These are phyloP conservation scores for Leucocoprinus sp. DNA, from an alignment of 768 basidiomycete species.

Conservation along the genomic window DNA sequence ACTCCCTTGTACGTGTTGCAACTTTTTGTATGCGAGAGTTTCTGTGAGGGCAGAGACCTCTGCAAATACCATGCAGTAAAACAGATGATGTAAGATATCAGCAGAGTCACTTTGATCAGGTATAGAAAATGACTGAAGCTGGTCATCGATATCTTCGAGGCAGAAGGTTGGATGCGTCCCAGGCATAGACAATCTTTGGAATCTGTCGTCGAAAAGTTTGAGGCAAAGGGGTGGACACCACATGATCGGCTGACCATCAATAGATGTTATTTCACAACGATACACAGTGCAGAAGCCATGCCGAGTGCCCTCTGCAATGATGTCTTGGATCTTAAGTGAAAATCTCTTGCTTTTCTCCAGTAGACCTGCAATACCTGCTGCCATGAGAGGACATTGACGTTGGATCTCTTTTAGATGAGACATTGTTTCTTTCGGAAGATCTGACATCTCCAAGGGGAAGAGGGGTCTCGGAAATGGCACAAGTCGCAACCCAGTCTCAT, in stretches of 20 bases:
- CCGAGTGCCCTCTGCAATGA: slow-evolving; percentile 10
- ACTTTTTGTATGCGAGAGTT: slow-evolving; percentile 18
- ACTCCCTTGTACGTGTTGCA: slow-evolving; percentile 17
- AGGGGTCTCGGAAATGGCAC: slow-evolving; percentile 7
- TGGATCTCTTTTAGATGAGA: slow-evolving; percentile 8
- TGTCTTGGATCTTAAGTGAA: slow-evolving; percentile 10
- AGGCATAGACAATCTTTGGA: slow-evolving; percentile 13
- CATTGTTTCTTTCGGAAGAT: slow-evolving; percentile 10
- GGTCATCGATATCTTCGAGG: slow-evolving; percentile 9
- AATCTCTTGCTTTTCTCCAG: slow-evolving; percentile 10
- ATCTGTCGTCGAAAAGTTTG: slow-evolving; percentile 17
- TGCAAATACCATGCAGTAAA: slow-evolving; percentile 12
- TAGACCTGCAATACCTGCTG: slow-evolving; percentile 3
- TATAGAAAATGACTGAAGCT: too few species aligned
- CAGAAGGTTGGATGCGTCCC: slow-evolving; percentile 11
- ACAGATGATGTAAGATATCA: slow-evolving; percentile 9
- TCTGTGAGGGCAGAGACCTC: slow-evolving; percentile 17
- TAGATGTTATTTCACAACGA: slow-evolving; percentile 15
- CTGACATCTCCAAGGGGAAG: slow-evolving; percentile 12
- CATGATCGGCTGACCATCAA: slow-evolving; percentile 13
- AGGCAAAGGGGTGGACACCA: slow-evolving; percentile 14
- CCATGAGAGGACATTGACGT: slow-evolving; percentile 11
- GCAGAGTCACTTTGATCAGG: too few species aligned
- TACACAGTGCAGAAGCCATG: slow-evolving; percentile 13
- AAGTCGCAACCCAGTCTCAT: not conserved